Conservation (phyloP, 2,329 filamentous ascomycete species). For the Scytalidium lignicola region DNA sequence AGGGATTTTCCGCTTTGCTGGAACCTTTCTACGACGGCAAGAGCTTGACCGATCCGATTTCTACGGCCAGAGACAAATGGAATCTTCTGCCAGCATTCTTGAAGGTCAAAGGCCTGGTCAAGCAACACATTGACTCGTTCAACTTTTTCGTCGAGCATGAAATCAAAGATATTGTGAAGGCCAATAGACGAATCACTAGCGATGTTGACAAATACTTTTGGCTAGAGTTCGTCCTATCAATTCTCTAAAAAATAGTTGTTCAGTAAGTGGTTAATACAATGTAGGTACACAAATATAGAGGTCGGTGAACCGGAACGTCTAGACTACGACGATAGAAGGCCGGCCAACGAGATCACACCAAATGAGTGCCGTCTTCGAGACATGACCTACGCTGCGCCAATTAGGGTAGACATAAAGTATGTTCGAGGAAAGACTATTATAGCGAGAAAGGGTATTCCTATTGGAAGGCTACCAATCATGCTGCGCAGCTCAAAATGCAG, state of each 20-base stretch:
- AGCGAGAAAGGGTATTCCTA: conserved; percentile 68
- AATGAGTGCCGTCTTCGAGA: conserved; percentile 96
- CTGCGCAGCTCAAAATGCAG: conserved; percentile 92
- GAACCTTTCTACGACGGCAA: conserved; percentile 68
- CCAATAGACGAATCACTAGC: conserved; percentile 82
- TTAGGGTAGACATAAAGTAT: conserved; percentile 88
- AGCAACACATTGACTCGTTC: conserved; percentile 87
- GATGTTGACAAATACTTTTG: conserved; percentile 92
- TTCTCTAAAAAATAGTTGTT: not conserved
- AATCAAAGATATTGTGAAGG: conserved; percentile 92
- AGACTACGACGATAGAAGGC: conserved; percentile 67
- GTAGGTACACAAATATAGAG: conserved; percentile 77
- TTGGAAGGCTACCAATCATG: conserved; percentile 95
- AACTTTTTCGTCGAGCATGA: conserved; percentile 98
- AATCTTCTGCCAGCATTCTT: conserved; percentile 95
- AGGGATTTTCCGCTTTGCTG: conserved; percentile 57
- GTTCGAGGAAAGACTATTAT: conserved; percentile 74
- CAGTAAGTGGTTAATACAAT: conserved; percentile 2
- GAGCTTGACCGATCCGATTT: conserved; percentile 61
- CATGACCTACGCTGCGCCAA: conserved; percentile 96
- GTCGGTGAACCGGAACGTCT: conserved; percentile 76
- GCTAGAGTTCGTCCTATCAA: conserved; percentile 53
- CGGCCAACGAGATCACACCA: conserved; percentile 73
- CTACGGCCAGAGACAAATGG: conserved; percentile 81
- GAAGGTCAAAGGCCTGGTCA: conserved; percentile 92